phyloP scores from a whole-genome alignment of 768 basidiomycete genomes.

The Paxillus involutus region DNA sequence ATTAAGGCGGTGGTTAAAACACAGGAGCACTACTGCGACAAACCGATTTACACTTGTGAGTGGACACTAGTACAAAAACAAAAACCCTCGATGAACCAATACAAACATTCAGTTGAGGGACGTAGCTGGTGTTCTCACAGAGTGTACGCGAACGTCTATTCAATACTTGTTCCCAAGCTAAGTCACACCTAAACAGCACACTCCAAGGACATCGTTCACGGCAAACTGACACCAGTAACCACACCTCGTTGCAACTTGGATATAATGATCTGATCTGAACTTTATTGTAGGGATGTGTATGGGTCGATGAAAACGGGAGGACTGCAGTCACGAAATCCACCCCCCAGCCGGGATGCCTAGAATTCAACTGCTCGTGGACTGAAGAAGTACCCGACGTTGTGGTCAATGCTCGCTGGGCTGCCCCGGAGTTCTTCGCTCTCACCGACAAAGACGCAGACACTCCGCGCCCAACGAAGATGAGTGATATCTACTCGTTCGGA shows the following conservation, averaged over 20 bases:
- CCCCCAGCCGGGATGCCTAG: no score
- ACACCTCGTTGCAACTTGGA: background rate
- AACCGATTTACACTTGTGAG: background rate
- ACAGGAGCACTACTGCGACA: no score
- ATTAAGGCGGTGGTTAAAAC: no score
- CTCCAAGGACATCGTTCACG: background rate
- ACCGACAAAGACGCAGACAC: background rate
- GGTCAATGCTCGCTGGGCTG: slow-evolving; percentile 12
- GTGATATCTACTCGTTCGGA: slow-evolving; percentile 14
- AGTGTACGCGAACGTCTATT: no score
- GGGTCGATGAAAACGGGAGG: slow-evolving; percentile 2
- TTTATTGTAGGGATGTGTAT: slow-evolving; percentile 1
- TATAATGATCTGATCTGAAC: background rate
- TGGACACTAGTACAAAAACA: no score
- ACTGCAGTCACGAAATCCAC: background rate
- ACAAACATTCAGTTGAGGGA: no score
- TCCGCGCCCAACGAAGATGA: slow-evolving; percentile 8
- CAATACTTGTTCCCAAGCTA: background rate
- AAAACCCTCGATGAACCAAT: no score
- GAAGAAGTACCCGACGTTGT: background rate
- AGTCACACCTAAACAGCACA: slow-evolving; percentile 3
- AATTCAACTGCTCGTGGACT: no score
- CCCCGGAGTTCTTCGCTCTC: slow-evolving; percentile 7
- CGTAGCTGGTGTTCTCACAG: no score
- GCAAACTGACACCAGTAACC: slow-evolving; percentile 9